Conservation (phyloP, 495 filamentous ascomycete genomes). For the Podospora comata region DNA sequence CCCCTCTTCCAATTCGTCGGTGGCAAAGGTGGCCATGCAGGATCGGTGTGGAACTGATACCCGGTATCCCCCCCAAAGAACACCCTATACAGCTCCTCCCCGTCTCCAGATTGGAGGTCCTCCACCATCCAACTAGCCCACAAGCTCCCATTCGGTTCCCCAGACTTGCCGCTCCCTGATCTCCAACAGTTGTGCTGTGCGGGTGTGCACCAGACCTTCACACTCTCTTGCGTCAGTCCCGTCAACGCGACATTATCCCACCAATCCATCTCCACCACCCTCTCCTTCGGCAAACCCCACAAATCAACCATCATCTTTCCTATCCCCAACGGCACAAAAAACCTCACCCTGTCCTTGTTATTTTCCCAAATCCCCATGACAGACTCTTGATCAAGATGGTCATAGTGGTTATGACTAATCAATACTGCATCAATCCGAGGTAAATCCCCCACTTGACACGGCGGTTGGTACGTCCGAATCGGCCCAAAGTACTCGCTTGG, state of each 20-base stretch:
- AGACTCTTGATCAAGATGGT: constrained; percentile 48
- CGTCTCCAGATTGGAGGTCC: not conserved
- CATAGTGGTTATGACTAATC: constrained; percentile 54
- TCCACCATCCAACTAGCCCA: constrained; percentile 56
- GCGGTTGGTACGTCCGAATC: constrained; percentile 48
- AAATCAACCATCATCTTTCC: constrained; percentile 38
- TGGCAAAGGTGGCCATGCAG: constrained; percentile 29
- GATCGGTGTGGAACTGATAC: constrained; percentile 31
- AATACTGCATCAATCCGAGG: constrained; percentile 50
- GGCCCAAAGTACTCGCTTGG: constrained; percentile 48
- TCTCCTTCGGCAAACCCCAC: constrained; percentile 38
- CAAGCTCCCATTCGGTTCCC: constrained; percentile 29
- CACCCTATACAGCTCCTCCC: not conserved
- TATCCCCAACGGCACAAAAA: constrained; percentile 42
- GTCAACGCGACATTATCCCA: constrained; percentile 41
- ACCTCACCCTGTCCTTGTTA: constrained; percentile 34
- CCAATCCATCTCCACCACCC: constrained; percentile 53
- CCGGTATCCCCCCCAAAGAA: constrained; percentile 37
- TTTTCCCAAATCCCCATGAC: constrained; percentile 38
- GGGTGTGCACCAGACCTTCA: constrained; percentile 41
- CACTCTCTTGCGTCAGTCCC: constrained; percentile 24
- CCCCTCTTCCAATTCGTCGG: not conserved
- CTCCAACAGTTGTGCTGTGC: constrained; percentile 49
- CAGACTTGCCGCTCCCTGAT: constrained; percentile 25
- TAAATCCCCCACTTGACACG: constrained; percentile 45